These are phyloP conservation scores for Oemleria cerasiformis DNA, from an alignment of 306 rosid genomes.

Conservation along the genomic window DNA sequence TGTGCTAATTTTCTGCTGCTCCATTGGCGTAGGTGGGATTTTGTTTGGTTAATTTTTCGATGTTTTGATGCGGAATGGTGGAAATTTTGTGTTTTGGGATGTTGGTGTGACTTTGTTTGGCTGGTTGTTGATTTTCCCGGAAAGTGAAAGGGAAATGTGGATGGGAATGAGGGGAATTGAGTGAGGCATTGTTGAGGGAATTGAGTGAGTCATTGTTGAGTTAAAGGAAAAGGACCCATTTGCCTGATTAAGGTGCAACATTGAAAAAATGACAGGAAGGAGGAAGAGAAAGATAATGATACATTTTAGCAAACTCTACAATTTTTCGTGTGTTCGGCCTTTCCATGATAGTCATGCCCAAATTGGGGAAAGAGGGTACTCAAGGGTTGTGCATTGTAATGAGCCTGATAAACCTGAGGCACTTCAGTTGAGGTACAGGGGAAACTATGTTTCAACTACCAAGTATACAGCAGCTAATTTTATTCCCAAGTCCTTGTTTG, in stretches of 20 bases:
- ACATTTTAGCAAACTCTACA: conserved; percentile 63
- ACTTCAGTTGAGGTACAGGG: conserved; percentile 50
- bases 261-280: conserved; percentile 49
- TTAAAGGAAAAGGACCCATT: background rate
- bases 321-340: conserved; percentile 52
- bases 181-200: background rate
- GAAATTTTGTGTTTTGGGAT: conserved; percentile 28
- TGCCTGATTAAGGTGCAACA: background rate
- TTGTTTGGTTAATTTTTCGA: conserved; percentile 10
- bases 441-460: conserved; percentile 78
- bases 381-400: conserved; percentile 69
- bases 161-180: background rate
- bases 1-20: background rate
- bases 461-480: conserved; percentile 71
- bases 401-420: conserved; percentile 53
- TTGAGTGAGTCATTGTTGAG: conserved; percentile 1
- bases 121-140: conserved; percentile 29
- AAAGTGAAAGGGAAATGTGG: conserved; percentile 26
- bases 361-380: conserved; percentile 66
- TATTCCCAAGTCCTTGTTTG: conserved; percentile 79
- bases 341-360: conserved; percentile 47
- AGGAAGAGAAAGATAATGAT: conserved; percentile 42
- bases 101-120: conserved; percentile 20
- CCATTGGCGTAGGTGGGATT: background rate
- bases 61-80: background rate